Conservation (phyloP, 2,329 filamentous ascomycete genomes). For the Penicillium brevicompactum region DNA sequence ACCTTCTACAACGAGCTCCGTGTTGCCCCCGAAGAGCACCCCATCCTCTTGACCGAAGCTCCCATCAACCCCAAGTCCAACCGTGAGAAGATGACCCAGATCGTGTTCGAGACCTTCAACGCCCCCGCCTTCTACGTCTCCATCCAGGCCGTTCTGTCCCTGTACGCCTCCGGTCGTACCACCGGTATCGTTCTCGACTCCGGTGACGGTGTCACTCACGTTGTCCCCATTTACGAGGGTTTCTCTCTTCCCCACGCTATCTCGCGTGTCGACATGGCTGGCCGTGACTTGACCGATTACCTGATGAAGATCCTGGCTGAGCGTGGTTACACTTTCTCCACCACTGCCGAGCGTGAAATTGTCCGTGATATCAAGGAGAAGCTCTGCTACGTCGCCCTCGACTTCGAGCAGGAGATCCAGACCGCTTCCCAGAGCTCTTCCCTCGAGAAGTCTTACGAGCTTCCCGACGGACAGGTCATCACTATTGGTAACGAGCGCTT, state of each 20-base stretch:
- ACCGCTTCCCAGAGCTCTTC: constrained; percentile 97
- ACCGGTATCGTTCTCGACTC: constrained; percentile 99
- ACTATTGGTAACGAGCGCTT: constrained; percentile 99
- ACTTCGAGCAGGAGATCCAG: constrained; percentile 99
- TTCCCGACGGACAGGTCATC: constrained; percentile 99
- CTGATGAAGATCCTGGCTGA: constrained; percentile 99
- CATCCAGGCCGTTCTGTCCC: constrained; percentile 98
- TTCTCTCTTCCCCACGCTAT: constrained; percentile 99
- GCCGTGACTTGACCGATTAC: constrained; percentile 99
- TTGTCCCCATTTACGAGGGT: constrained; percentile 99
- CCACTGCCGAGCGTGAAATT: constrained; percentile 99
- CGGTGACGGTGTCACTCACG: constrained; percentile 99
- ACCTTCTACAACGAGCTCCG: constrained; percentile 99
- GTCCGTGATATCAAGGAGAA: constrained; percentile 99
- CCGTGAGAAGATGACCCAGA: constrained; percentile 99
- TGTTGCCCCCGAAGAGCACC: constrained; percentile 99
- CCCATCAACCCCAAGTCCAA: constrained; percentile 99
- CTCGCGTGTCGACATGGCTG: constrained; percentile 99
- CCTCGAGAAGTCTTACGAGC: constrained; percentile 99
- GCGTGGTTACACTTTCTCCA: constrained; percentile 99
- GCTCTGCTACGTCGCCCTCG: constrained; percentile 99
- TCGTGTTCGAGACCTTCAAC: constrained; percentile 99
- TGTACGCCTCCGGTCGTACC: constrained; percentile 99
- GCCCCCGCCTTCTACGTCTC: constrained; percentile 99
- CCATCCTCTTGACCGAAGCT: constrained; percentile 97